Conservation (phyloP, 2,329 filamentous ascomycete genomes). For the Colletotrichum lentis region DNA sequence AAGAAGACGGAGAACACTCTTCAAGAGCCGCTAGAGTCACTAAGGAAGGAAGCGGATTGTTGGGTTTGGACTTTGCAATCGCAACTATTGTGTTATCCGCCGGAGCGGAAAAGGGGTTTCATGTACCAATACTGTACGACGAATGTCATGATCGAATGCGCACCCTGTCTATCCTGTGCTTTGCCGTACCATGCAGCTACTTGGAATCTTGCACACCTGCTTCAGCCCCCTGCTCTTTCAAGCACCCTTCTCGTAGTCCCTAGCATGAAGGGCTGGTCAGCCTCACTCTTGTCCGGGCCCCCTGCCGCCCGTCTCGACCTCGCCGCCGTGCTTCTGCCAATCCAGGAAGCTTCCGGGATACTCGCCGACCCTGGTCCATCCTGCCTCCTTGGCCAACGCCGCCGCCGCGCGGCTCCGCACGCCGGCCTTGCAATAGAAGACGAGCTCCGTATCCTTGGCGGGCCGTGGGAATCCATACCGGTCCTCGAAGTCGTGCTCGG, state of each 20-base stretch:
- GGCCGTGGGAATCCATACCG: conserved; percentile 80
- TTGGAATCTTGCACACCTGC: not conserved
- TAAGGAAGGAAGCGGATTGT: not conserved
- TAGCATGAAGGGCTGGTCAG: not conserved
- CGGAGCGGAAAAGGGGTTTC: not conserved
- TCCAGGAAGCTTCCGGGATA: conserved; percentile 83
- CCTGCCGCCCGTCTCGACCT: conserved; percentile 53
- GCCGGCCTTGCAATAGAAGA: conserved; percentile 95
- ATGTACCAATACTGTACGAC: conserved; percentile 32
- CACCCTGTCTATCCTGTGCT: not conserved
- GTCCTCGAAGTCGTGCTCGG: conserved; percentile 81
- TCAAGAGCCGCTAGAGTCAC: not conserved
- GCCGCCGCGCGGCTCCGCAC: conserved; percentile 83
- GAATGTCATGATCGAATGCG: conserved; percentile 31
- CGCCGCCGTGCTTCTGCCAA: conserved; percentile 78
- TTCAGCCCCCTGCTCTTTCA: not conserved
- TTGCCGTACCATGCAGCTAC: not conserved
- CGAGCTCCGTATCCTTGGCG: conserved; percentile 62
- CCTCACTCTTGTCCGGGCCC: not conserved
- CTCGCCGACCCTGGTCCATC: conserved; percentile 76
- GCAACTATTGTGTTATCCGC: conserved; percentile 11
- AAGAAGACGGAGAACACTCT: too few species aligned
- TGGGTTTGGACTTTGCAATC: not conserved
- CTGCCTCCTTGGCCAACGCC: conserved; percentile 76
- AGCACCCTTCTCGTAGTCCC: not conserved